Base-by-base conservation (phyloP, 2,329 filamentous ascomycete species). In the Penicillium sp. region DNA sequence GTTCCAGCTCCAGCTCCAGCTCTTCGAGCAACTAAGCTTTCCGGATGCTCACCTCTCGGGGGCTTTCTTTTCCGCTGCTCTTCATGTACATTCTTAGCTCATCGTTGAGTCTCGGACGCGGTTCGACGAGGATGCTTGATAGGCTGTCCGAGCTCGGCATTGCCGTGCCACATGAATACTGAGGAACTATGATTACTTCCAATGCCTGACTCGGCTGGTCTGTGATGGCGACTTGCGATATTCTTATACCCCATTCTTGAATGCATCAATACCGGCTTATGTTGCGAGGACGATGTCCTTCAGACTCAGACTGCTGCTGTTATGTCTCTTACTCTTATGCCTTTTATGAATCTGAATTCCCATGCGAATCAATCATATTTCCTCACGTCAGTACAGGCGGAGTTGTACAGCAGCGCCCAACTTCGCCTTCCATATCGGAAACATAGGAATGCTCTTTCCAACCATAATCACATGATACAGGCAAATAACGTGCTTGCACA, bases 1-100 rank as follows among this genome's bases (percentile, higher is more conserved):
- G 55, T 39, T 66, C 62, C 3, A 60, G 60, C 24, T 61, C 63
- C 5, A 65, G 64, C 46, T 65, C 62, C 4, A 63, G 60, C 47
- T 63, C 60, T 16, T 50, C 58, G 11, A 24, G 50, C 41, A 16
- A 36, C 33, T 49, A 27, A 10, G 33, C 33, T 39, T 27, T 13
- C 16, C n/a, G 10, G 16, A 14, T 11, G 22, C 9, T 9, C 16
- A 27, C 24, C 14, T 6, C 9, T 31, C 7, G 31, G 9, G 24
- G 24, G 6, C 2, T 27, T 22, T 22, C 22, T n/a, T 46, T 6
- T 4, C 19, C 35, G 36, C 19, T 39, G 19, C 19, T 14, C 3
- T 18, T 33, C 3, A 18, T 19, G 7, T 35, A 6, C 3, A 35
- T 19, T 49, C 31, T 35, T 35, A 31, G 11, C 16, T 49, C 18